Conservation (phyloP, 495 filamentous ascomycete genomes). For the Cetradonia linearis region DNA sequence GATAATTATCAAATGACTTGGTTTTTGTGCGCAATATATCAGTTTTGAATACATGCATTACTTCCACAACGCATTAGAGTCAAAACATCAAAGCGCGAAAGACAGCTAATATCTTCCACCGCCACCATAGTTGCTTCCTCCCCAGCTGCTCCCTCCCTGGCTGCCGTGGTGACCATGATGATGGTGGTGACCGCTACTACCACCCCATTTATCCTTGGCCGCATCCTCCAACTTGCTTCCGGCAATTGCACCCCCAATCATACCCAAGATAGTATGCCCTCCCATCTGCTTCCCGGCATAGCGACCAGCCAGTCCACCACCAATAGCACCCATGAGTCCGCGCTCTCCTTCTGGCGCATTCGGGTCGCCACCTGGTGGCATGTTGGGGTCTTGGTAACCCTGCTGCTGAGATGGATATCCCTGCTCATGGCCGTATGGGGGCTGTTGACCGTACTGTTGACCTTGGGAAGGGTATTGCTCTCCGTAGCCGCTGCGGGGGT, state of each 20-base stretch:
- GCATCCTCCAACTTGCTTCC: constrained; percentile 39
- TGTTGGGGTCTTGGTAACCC: constrained; percentile 14
- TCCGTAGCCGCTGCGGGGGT: constrained; percentile 18
- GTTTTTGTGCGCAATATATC: background rate
- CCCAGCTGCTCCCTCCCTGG: constrained; percentile 23
- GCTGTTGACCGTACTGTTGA: constrained; percentile 25
- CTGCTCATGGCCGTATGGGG: constrained; percentile 17
- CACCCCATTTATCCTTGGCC: constrained; percentile 28
- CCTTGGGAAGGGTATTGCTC: constrained; percentile 4
- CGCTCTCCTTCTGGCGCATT: constrained; percentile 33
- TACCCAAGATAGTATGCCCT: constrained; percentile 39
- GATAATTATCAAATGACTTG: too few species aligned
- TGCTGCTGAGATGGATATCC: constrained; percentile 12
- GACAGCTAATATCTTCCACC: constrained; percentile 2
- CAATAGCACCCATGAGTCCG: constrained; percentile 34
- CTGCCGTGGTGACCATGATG: constrained; percentile 26
- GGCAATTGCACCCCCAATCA: constrained; percentile 40
- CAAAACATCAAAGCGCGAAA: background rate
- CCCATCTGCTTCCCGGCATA: constrained; percentile 34
- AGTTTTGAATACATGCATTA: background rate
- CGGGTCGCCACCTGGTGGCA: constrained; percentile 15
- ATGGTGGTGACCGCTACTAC: constrained; percentile 11
- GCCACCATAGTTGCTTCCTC: constrained; percentile 22
- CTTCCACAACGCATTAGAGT: background rate
- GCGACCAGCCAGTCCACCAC: constrained; percentile 40